Evolutionary conservation across 1,139 yeast species (phyloP), one percentile per base, ranked within the genome.

Genomic region (Geotrichum fermentans): DNA sequence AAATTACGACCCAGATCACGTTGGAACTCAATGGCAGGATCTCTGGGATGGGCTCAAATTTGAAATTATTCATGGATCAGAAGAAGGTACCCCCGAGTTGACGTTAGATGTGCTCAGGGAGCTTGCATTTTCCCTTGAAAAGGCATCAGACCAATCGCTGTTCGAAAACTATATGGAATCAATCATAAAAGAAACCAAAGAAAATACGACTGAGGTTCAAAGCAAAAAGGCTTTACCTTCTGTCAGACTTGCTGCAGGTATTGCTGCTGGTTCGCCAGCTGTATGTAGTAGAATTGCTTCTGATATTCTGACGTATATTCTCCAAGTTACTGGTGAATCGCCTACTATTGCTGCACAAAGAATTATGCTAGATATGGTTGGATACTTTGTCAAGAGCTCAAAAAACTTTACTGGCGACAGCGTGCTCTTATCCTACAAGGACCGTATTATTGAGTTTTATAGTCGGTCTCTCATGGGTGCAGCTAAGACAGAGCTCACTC

Each of bases 11-110:
- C 58, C 68, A 0, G 73, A 71, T 11, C 69, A 77, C 0, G 59
- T 73, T 13, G 70, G 71, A 29, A 72, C 73, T 14, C 74, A 78
- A 60, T 89, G 96, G 90, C 65, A 77, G 24, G 77, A 82, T 1
- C 62, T 92, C 6, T 92, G 97, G 96, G 84, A 86, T 56, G 88
- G 95, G 0, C 70, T 92, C 46, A 92, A 90, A 62, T 89, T 80
- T 63, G 97, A 92, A 62, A 75, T 92, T 22, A 71, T 90, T 52
- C 96, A 90, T 64, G 81, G 82, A 41, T 86, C 83, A 33, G 77
- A 71, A 32, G 77, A 75, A 49, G 73, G 70, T 39, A 60, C 69
- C 16, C 61, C 64, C 11, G 67, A 58, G 17, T 64, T 75, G 17
- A 75, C 86, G 0, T 66, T 85, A 44, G 64, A 66, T 10, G 73